phyloP scores from a whole-genome alignment of 495 filamentous ascomycete genomes.

The Daldinia grandis region DNA sequence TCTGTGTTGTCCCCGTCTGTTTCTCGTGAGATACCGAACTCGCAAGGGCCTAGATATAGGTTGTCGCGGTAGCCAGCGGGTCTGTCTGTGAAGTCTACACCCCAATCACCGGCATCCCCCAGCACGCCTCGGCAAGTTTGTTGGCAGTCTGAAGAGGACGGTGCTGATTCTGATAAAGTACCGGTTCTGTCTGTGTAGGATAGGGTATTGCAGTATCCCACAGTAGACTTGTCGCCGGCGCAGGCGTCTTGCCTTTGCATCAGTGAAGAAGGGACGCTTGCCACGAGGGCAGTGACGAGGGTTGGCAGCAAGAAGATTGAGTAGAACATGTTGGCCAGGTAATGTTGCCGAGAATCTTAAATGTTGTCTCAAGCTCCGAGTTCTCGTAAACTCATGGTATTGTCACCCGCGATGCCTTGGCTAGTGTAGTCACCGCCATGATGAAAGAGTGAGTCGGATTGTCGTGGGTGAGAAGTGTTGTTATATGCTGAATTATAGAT shows the following conservation, averaged over 20 bases:
- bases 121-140: conserved; percentile 30
- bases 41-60: conserved; percentile 14
- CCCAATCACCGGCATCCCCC: conserved; percentile 35
- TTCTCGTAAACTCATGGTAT: not conserved
- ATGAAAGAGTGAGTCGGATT: not conserved
- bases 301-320: conserved; percentile 10
- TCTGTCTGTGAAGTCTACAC: conserved; percentile 32
- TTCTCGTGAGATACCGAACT: conserved; percentile 29
- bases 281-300: conserved; percentile 8
- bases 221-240: conserved; percentile 22
- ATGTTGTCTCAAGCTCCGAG: not conserved
- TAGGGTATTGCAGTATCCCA: conserved; percentile 33
- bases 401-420: not conserved
- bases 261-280: not conserved
- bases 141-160: conserved; percentile 23
- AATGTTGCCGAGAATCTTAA: not conserved
- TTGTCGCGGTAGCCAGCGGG: conserved; percentile 27
- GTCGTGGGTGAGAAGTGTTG: not conserved
- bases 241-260: conserved; percentile 25
- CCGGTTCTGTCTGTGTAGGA: conserved; percentile 35
- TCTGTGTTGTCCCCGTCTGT: conserved; percentile 7
- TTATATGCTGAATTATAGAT: conserved; percentile 13
- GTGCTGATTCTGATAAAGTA: not conserved
- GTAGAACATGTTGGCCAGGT: conserved; percentile 11
- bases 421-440: not conserved